These are phyloP conservation scores for Echeveria elegans DNA, from an alignment of 164 flowering plant genomes.

Conservation along the genomic window DNA sequence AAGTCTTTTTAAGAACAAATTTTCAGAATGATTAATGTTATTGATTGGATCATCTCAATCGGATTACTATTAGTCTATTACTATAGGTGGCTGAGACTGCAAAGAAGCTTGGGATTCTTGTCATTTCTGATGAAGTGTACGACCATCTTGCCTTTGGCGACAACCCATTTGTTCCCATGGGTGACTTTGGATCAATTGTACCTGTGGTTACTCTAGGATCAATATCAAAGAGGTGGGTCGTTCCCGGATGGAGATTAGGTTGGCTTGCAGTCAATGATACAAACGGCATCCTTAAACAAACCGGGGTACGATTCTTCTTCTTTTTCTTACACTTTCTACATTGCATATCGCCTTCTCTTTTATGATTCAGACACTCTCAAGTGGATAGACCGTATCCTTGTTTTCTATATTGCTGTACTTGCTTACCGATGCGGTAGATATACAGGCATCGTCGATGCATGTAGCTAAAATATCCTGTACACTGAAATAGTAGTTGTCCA, in stretches of 20 bases:
- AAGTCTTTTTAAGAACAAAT: conserved; percentile 11
- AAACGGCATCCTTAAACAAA: conserved; percentile 25
- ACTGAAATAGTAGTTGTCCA: too few species aligned
- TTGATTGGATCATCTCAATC: background rate
- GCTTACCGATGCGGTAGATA: too few species aligned
- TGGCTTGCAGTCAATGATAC: conserved; percentile 47
- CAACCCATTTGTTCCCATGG: conserved; percentile 48
- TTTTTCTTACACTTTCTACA: background rate
- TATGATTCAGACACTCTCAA: background rate
- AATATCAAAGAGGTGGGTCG: conserved; percentile 50
- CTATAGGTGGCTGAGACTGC: conserved; percentile 54
- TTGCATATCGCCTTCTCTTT: background rate
- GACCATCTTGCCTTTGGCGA: conserved; percentile 36
- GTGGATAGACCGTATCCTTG: background rate
- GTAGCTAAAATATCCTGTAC: too few species aligned
- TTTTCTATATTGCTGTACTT: background rate
- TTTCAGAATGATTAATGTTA: background rate
- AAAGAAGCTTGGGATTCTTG: conserved; percentile 37
- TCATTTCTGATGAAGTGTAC: conserved; percentile 58
- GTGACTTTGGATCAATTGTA: conserved; percentile 31
- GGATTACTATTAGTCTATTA: background rate
- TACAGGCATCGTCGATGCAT: too few species aligned
- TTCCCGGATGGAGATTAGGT: conserved; percentile 63
- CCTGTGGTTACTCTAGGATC: conserved; percentile 53
- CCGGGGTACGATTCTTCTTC: conserved; percentile 29